A percentile compares a stretch with the other conserved stretches of the same genome.
Conservation (phyloP, 108 stramenopile species). For the Aurantiochytrium sp. region DNA sequence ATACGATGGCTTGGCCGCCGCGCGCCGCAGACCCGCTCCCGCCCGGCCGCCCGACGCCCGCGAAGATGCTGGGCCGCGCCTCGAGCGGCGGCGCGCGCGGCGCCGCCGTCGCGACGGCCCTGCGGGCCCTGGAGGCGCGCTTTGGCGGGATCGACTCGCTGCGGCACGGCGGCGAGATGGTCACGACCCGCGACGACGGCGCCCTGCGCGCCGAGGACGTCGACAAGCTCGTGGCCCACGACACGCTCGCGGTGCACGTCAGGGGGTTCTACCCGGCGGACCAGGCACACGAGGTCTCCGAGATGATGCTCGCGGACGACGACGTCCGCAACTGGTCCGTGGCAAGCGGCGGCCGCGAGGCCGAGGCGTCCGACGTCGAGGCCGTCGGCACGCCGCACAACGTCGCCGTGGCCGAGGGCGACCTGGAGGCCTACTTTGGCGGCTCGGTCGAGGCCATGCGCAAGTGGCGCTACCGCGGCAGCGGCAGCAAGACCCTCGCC, state of each 20-base stretch:
- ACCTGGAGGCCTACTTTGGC: neutral
- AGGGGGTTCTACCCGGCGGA: neutral
- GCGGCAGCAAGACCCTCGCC: conserved; percentile 33
- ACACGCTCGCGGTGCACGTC: neutral
- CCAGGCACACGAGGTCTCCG: neutral
- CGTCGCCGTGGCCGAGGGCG: conserved; percentile 57
- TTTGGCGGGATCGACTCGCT: neutral
- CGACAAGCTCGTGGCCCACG: neutral
- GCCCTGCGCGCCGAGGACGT: neutral
- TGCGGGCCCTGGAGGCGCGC: neutral
- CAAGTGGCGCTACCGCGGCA: conserved; percentile 54
- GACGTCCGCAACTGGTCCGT: conserved; percentile 66
- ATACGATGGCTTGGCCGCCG: no score
- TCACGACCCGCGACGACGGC: neutral
- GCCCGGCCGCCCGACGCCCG: no score
- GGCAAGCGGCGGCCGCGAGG: conserved; percentile 66
- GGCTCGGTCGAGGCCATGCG: conserved; percentile 31
- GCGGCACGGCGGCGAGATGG: neutral
- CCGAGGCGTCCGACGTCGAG: conserved; percentile 68
- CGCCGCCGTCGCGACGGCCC: neutral
- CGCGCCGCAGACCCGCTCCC: no score
- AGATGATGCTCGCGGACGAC: neutral
- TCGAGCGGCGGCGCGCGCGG: neutral
- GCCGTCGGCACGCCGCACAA: conserved; percentile 76
- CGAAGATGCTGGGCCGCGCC: neutral